Conservation (phyloP, 352 stramenopile genomes). For the Pythium scleroteichum region DNA sequence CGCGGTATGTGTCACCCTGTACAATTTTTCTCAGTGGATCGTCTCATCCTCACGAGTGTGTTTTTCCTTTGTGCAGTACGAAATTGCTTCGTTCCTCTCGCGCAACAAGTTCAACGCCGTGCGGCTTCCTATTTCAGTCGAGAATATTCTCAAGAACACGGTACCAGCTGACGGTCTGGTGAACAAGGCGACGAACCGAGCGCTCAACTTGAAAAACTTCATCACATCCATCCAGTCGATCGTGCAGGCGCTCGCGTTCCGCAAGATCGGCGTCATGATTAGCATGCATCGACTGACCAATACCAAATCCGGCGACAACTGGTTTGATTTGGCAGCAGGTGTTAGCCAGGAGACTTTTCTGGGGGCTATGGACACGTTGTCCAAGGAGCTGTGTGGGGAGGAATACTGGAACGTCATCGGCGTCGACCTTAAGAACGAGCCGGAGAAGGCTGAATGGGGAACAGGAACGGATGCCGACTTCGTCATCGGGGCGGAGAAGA, state of each 20-base stretch:
- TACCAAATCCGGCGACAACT: conserved; percentile 53
- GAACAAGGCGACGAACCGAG: conserved; percentile 69
- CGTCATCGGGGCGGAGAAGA: conserved; percentile 61
- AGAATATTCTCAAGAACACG: conserved; percentile 72
- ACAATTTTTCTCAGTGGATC: not conserved
- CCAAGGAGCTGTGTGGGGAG: conserved; percentile 55
- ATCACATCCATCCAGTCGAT: conserved; percentile 75
- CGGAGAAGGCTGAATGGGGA: conserved; percentile 64
- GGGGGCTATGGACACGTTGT: conserved; percentile 51
- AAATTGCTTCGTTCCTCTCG: conserved; percentile 73
- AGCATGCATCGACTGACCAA: conserved; percentile 75
- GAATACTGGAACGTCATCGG: conserved; percentile 85
- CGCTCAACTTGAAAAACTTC: conserved; percentile 69
- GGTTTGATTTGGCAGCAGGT: conserved; percentile 54
- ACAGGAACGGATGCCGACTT: conserved; percentile 69
- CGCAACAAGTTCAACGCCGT: conserved; percentile 87
- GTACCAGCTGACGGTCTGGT: conserved; percentile 57
- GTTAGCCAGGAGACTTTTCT: conserved; percentile 66
- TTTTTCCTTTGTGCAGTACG: conserved; percentile 39
- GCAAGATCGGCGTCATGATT: conserved; percentile 73
- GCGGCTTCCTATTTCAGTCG: conserved; percentile 60
- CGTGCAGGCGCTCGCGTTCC: conserved; percentile 64
- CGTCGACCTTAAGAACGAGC: conserved; percentile 83
- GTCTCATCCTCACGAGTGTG: not conserved
- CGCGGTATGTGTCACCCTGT: conserved; percentile 46